Evolutionary conservation across 1,139 yeast genomes (phyloP).

Genomic region (Tardiomyces digboiensis): DNA sequence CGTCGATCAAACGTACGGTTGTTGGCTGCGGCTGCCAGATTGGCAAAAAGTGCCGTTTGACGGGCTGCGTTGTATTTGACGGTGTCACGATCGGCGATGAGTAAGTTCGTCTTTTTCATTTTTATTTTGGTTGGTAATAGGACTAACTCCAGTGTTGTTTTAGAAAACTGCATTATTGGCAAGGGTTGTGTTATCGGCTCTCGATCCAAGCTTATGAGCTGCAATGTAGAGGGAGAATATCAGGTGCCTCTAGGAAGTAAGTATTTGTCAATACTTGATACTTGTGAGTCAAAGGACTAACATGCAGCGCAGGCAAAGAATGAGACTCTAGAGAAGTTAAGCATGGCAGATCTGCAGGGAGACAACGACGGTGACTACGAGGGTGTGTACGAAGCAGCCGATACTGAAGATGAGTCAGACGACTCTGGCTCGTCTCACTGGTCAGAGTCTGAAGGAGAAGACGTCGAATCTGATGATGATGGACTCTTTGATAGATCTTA

Average conservation of each 20-base stretch:
- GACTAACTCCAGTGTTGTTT: slow-evolving; percentile 13
- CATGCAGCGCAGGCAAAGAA: slow-evolving; percentile 55
- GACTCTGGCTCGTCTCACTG: slow-evolving; percentile 20
- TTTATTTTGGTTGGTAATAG: background rate
- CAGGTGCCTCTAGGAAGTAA: slow-evolving; percentile 38
- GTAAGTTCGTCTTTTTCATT: slow-evolving; percentile 8
- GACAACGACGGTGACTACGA: slow-evolving; percentile 17
- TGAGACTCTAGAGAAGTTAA: slow-evolving; percentile 60
- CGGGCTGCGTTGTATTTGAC: slow-evolving; percentile 75
- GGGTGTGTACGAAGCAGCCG: slow-evolving; percentile 20
- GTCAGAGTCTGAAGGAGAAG: background rate
- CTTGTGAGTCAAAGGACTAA: background rate
- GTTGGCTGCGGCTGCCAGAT: slow-evolving; percentile 68
- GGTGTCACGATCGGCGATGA: slow-evolving; percentile 73
- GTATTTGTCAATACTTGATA: background rate
- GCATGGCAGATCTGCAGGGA: slow-evolving; percentile 12
- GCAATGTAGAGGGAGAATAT: slow-evolving; percentile 78
- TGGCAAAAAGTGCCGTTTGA: slow-evolving; percentile 80
- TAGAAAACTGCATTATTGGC: slow-evolving; percentile 90
- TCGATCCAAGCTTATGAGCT: slow-evolving; percentile 56
- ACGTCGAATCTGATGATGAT: slow-evolving; percentile 6
- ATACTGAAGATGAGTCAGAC: slow-evolving; percentile 34
- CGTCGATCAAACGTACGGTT: slow-evolving; percentile 78
- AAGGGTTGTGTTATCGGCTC: slow-evolving; percentile 47
- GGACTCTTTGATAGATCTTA: slow-evolving; percentile 1